phyloP scores from a whole-genome alignment of 768 basidiomycete species.

The Lactarius hengduanensis region DNA sequence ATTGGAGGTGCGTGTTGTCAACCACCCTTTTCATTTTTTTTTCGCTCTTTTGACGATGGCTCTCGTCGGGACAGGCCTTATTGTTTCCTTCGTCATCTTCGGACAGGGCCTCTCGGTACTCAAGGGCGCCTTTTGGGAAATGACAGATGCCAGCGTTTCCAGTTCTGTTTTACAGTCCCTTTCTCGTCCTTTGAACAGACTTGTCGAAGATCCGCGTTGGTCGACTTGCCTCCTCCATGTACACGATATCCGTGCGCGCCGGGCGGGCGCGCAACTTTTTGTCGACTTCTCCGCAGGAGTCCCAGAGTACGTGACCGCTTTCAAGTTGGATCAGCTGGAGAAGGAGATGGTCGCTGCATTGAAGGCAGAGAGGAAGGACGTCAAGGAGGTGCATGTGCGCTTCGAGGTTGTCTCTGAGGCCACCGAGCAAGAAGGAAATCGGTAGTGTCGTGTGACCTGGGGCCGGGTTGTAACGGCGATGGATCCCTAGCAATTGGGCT shows the following conservation, averaged over 20 bases:
- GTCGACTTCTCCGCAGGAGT: slow-evolving; percentile 83
- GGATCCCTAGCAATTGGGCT: not conserved
- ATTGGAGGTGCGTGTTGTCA: slow-evolving; percentile 67
- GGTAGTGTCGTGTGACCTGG: not conserved
- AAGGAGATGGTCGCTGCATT: slow-evolving; percentile 54
- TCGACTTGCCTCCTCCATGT: slow-evolving; percentile 40
- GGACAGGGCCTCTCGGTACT: slow-evolving; percentile 71
- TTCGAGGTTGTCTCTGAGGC: slow-evolving; percentile 7
- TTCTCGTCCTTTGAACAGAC: slow-evolving; percentile 44
- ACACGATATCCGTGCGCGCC: slow-evolving; percentile 63
- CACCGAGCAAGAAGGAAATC: not conserved
- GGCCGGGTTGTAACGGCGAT: not conserved
- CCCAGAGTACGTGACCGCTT: slow-evolving; percentile 53
- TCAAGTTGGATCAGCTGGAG: slow-evolving; percentile 60
- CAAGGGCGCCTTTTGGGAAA: slow-evolving; percentile 68
- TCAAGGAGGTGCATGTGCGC: slow-evolving; percentile 55
- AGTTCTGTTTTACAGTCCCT: slow-evolving; percentile 54
- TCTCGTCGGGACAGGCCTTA: slow-evolving; percentile 49
- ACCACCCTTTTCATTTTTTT: not conserved
- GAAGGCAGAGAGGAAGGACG: slow-evolving; percentile 57
- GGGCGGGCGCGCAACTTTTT: slow-evolving; percentile 76
- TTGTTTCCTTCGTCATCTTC: slow-evolving; percentile 90
- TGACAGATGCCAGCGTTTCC: slow-evolving; percentile 76
- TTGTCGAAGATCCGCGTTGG: not conserved
- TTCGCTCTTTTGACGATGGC: slow-evolving; percentile 1